A percentile compares a stretch with the other conserved stretches of the same genome.
Conservation (phyloP, 2,329 filamentous ascomycete genomes). For the Ceratocystis diversiconidia region DNA sequence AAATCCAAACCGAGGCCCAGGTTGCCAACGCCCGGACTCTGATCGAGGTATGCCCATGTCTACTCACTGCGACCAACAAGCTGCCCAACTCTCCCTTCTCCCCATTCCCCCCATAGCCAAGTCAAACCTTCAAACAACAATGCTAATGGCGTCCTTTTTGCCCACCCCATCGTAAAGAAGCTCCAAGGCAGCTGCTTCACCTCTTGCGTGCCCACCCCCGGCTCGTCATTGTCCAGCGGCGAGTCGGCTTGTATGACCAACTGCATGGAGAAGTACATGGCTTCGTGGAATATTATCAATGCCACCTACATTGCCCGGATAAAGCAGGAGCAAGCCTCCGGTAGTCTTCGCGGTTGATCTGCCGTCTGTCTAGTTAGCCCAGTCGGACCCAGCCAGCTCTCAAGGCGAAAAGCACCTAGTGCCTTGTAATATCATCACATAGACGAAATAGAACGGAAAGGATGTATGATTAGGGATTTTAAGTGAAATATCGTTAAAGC, state of each 20-base stretch:
- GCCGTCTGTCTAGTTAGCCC: not conserved
- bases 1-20: conserved; percentile 48
- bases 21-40: conserved; percentile 54
- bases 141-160: not conserved
- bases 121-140: not conserved
- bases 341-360: conserved; percentile 11
- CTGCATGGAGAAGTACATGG: conserved; percentile 79
- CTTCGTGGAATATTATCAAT: conserved; percentile 63
- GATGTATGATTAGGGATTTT: conserved; percentile 3
- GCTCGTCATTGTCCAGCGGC: conserved; percentile 47
- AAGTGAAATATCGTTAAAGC: conserved; percentile 2
- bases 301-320: conserved; percentile 49
- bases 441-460: conserved; percentile 5
- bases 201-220: conserved; percentile 58
- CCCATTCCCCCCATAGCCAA: not conserved
- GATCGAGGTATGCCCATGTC: conserved; percentile 44
- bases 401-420: not conserved
- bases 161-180: conserved; percentile 37
- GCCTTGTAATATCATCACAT: conserved; percentile 8
- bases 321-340: conserved; percentile 40
- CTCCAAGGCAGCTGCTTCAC: conserved; percentile 72
- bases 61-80: not conserved
- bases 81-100: too few relatives aligned
- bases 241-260: conserved; percentile 58
- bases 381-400: not conserved